phyloP scores from a whole-genome alignment of 169 alveolate genomes.

The Theileria sp. region DNA sequence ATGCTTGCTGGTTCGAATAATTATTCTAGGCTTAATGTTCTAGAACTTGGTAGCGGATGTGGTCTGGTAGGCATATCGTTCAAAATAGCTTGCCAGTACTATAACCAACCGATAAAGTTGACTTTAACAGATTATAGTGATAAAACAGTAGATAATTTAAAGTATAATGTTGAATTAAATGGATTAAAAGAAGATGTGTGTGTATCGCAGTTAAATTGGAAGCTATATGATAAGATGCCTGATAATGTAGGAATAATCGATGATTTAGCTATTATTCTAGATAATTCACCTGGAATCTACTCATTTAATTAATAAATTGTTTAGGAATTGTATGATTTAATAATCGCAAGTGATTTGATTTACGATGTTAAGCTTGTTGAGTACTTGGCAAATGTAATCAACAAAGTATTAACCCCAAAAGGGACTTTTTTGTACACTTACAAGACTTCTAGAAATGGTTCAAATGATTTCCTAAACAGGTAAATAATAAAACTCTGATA shows the following conservation, averaged over 20 bases:
- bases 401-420: slow-evolving; percentile 23
- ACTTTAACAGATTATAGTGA: slow-evolving; percentile 64
- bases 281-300: neutral
- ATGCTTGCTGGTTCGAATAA: slow-evolving; percentile 29
- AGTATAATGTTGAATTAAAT: slow-evolving; percentile 63
- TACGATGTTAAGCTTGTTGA: slow-evolving; percentile 63
- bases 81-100: slow-evolving; percentile 28
- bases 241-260: slow-evolving; percentile 27
- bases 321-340: slow-evolving; percentile 43
- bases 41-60: slow-evolving; percentile 76
- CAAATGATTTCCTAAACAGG: slow-evolving; percentile 47
- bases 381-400: slow-evolving; percentile 51
- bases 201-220: slow-evolving; percentile 1
- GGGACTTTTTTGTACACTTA: slow-evolving; percentile 69
- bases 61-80: slow-evolving; percentile 67
- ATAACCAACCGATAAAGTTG: neutral
- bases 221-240: neutral
- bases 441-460: slow-evolving; percentile 68
- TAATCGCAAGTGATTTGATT: slow-evolving; percentile 75
- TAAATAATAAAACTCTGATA: slow-evolving; percentile 11
- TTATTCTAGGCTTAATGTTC: slow-evolving; percentile 7
- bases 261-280: slow-evolving; percentile 4
- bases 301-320: neutral
- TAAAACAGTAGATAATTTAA: slow-evolving; percentile 61
- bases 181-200: slow-evolving; percentile 8